Evolutionary conservation across 768 basidiomycete genomes (phyloP), one percentile per base, ranked within the genome.

Genomic region (Phlebiopsis gigantea): DNA sequence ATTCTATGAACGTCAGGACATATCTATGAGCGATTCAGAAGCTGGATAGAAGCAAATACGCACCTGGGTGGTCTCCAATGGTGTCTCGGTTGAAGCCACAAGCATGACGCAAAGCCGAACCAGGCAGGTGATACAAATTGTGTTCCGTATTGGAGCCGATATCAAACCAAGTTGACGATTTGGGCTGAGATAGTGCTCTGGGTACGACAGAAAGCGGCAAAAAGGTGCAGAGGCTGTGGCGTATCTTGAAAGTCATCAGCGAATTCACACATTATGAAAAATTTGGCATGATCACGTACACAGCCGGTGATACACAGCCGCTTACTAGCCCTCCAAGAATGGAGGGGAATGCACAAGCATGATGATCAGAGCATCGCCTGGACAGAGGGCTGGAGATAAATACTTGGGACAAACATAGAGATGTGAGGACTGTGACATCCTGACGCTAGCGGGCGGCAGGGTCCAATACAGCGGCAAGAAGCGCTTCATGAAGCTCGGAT

Each of bases 61-160:
- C 34, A 39, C 34, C 17, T 3, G 34, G 12, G 12, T 17, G 34
- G 17, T 17, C 34, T 39, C 34, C 17, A 10, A 12, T 39, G 34
- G 34, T 48, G 46, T 2, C 46, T 48, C 46, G 46, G 54, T 39
- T 31, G 21, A 17, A 31, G 14, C 25, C n/a, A 31, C 12, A 49
- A 15, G 48, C 48, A 19, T n/a, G 48, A 19, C 30, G n/a, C 48
- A 29, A 26, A 25, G 21, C 5, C 44, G 24, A 21, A 45, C 29
- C 4, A 50, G 48, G 46, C 55, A 50, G 26, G 46, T 50, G 48
- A 51, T 53, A 14, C 19, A 14, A 22, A 31, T 4, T 17, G 9
- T 58, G 51, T 22, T 53, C 57, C 50, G 57, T 50, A 43, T 24
- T 34, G 39, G 12, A 41, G 29, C 55, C 55, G 55, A 48, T 25